Percentiles rank a stretch among this genome's conserved stretches.
phyloP scores from a whole-genome alignment of 441 rosid species.

The Gossypium gossypioides region DNA sequence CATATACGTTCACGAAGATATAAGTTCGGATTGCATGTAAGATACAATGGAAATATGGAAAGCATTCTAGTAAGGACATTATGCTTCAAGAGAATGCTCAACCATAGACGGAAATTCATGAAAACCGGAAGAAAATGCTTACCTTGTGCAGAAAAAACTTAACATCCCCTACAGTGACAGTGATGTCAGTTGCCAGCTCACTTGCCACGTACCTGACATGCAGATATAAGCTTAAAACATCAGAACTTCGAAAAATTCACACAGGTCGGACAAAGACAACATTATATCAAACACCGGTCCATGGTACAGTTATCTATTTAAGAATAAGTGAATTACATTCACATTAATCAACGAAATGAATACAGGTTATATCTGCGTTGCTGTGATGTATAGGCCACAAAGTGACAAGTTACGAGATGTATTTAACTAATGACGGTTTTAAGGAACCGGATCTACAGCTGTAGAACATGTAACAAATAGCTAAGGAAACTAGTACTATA shows the following conservation, averaged over 20 bases:
- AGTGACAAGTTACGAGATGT: neutral
- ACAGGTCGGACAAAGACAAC: neutral
- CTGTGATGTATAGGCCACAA: neutral
- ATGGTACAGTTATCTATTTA: neutral
- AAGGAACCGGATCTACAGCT: neutral
- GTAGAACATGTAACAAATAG: neutral
- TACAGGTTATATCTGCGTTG: neutral
- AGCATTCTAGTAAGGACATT: neutral
- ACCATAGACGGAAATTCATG: neutral
- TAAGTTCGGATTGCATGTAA: neutral
- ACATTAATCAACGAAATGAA: neutral
- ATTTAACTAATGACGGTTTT: neutral
- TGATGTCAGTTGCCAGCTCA: constrained; percentile 65
- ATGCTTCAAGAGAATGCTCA: neutral
- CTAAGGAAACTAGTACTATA: neutral
- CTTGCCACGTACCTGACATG: constrained; percentile 48
- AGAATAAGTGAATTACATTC: neutral
- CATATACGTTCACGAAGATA: constrained; percentile 1
- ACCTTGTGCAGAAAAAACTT: constrained; percentile 78
- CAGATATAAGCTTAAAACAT: neutral
- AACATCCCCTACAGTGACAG: constrained; percentile 40
- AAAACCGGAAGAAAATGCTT: constrained; percentile 13
- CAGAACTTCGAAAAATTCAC: neutral
- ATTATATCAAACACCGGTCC: neutral
- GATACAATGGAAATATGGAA: neutral